Evolutionary conservation across 2,329 filamentous ascomycete genomes (phyloP).

Genomic region (Chrysoporthe deuterocubensis): DNA sequence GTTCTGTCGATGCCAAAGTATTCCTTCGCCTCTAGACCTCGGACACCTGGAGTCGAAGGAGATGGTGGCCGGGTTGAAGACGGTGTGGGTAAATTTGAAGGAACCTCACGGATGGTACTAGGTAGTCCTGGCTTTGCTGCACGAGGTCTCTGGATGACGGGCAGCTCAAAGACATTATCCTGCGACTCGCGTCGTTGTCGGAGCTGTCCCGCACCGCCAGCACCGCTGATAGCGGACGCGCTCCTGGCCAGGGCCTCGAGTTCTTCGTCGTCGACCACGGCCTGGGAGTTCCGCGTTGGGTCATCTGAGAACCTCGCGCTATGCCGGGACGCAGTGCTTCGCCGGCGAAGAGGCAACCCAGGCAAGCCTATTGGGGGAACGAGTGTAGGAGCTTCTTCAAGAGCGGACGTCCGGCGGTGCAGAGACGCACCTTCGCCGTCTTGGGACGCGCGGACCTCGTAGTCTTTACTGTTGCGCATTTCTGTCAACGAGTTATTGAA

Average conservation of each 20-base stretch:
- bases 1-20: constrained; percentile 12
- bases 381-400: constrained; percentile 22
- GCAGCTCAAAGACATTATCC: constrained; percentile 23
- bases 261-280: constrained; percentile 10
- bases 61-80: constrained; percentile 17
- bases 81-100: constrained; percentile 22
- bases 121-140: constrained; percentile 19
- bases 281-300: constrained; percentile 14
- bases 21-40: background rate
- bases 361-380: constrained; percentile 15
- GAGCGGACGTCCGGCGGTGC: constrained; percentile 15
- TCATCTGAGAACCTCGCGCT: constrained; percentile 16
- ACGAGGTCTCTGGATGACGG: constrained; percentile 21
- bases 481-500: background rate
- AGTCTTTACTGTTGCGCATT: constrained; percentile 1
- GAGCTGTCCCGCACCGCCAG: constrained; percentile 4
- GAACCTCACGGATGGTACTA: constrained; percentile 25
- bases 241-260: constrained; percentile 22
- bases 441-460: background rate
- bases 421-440: constrained; percentile 17
- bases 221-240: constrained; percentile 19
- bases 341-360: constrained; percentile 17
- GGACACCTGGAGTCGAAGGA: constrained; percentile 7
- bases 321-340: constrained; percentile 21
- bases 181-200: constrained; percentile 19